phyloP scores from a whole-genome alignment of 306 rosid species.

The Neltuma alba region DNA sequence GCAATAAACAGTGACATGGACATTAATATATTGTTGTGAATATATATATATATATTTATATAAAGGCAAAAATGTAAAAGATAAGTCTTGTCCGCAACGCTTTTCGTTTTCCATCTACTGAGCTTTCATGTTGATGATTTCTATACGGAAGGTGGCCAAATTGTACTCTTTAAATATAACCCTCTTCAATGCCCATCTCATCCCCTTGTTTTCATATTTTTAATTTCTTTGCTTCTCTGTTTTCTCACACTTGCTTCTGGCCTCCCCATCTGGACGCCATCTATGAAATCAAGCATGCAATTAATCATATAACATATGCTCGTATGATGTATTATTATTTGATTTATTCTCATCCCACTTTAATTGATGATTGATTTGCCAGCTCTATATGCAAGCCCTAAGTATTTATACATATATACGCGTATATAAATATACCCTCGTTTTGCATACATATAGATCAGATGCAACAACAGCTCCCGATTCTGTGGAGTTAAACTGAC shows the following conservation, averaged over 20 bases:
- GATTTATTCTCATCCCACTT: neutral
- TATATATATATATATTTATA: neutral
- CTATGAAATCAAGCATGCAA: too few relatives aligned
- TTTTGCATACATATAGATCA: neutral
- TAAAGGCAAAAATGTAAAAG: constrained; percentile 26
- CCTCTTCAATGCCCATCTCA: neutral
- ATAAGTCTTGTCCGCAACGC: constrained; percentile 35
- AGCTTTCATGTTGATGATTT: constrained; percentile 72
- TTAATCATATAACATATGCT: too few relatives aligned
- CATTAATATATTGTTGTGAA: neutral
- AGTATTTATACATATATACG: too few relatives aligned
- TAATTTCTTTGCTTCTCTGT: neutral
- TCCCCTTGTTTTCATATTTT: neutral
- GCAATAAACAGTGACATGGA: neutral
- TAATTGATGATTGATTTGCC: neutral
- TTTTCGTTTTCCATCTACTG: constrained; percentile 34
- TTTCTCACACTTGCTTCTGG: constrained; percentile 7
- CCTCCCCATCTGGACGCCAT: too few relatives aligned
- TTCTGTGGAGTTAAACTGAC: neutral
- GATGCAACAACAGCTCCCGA: neutral
- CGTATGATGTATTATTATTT: too few relatives aligned
- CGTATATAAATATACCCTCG: too few relatives aligned
- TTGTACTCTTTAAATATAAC: neutral
- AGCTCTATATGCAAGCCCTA: too few relatives aligned
- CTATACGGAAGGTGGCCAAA: constrained; percentile 33